Base-by-base conservation (phyloP, 140 eudicot genomes). In the Ambrosia hybrid region DNA sequence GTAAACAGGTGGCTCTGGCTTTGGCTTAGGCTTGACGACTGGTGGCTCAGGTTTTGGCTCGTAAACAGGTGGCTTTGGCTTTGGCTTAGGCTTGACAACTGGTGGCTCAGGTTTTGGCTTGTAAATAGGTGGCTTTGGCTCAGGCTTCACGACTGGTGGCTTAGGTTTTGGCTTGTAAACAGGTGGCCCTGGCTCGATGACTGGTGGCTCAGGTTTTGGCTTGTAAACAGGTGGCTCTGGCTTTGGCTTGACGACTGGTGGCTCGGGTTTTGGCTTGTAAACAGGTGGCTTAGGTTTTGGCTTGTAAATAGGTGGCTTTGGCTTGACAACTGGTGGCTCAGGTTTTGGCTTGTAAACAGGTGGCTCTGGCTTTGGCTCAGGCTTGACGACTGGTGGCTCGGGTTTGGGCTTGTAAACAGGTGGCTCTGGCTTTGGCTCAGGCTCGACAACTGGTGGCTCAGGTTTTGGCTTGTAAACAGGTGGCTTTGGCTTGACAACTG, bases 91-190 rank as follows among this genome's bases (percentile, higher is more conserved):
- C 26, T 71, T 72, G 60, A 8, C 3, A 3, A 79, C 48, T 0
- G 46, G 75, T 55, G 83, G 81, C 52, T 73, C 55, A n/a, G 87
- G 88, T 33, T 76, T 48, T 16, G 80, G 84, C 60, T 76, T 83
- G 78, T 14, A 67, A 9, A 74, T 11, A 0, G 78, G 82, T 13
- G 85, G 85, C 2, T 53, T 49, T 0, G 83, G 84, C 3, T 53
- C 51, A 0, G 83, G 84, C 49, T 66, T 72, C 48, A 3, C n/a
- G 9, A 81, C 70, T 0, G 80, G 83, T 12, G 85, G 83, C 62
- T 77, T 8, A 10, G 81, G 85, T 4, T 68, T 62, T 55, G 86
- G 85, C 46, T 77, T 73, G 73, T 76, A 67, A 0, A 76, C 55
- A 0, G 85, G 75, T 57, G 41, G 68, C 26, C 26, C 68, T 36